A percentile compares a stretch with the other conserved stretches of the same genome.
phyloP scores from a whole-genome alignment of 805 yeast species.

The Lipomyces starkeyi region DNA sequence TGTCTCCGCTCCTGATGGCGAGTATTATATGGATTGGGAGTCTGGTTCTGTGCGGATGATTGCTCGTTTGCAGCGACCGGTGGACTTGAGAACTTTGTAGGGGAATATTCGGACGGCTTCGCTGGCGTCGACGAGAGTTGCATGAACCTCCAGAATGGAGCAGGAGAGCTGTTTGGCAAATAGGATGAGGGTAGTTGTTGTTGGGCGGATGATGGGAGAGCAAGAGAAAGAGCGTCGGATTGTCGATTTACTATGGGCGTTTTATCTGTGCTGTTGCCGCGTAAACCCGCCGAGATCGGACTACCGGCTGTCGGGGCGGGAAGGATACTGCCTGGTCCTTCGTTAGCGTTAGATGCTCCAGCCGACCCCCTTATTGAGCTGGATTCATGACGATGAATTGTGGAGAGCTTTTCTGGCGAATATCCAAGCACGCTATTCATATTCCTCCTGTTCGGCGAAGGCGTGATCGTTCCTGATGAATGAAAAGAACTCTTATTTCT shows the following conservation, averaged over 20 bases:
- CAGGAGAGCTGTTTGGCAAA: conserved; percentile 75
- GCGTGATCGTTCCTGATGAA: conserved; percentile 25
- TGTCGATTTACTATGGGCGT: conserved; percentile 37
- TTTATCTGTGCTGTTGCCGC: conserved; percentile 27
- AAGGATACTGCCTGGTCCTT: not conserved
- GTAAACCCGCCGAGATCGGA: conserved; percentile 31
- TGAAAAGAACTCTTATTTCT: conserved; percentile 20
- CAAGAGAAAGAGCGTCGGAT: conserved; percentile 41
- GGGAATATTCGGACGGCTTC: conserved; percentile 41
- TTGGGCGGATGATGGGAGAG: conserved; percentile 49
- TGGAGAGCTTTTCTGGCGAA: conserved; percentile 16
- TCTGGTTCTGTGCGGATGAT: conserved; percentile 34
- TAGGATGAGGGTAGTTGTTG: conserved; percentile 51
- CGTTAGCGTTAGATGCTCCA: conserved; percentile 2
- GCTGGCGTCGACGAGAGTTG: conserved; percentile 60
- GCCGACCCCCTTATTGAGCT: not conserved
- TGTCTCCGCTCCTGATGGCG: conserved; percentile 10
- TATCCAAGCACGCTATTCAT: conserved; percentile 20
- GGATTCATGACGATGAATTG: not conserved
- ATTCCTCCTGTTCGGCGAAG: conserved; percentile 23
- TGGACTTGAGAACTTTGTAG: conserved; percentile 44
- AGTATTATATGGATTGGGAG: not conserved
- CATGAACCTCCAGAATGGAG: conserved; percentile 85
- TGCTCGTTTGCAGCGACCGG: conserved; percentile 30
- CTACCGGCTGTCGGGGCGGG: conserved; percentile 22